Conservation (phyloP, 1,284 basidiomycete species). For the Cystobasidium pallidum region DNA sequence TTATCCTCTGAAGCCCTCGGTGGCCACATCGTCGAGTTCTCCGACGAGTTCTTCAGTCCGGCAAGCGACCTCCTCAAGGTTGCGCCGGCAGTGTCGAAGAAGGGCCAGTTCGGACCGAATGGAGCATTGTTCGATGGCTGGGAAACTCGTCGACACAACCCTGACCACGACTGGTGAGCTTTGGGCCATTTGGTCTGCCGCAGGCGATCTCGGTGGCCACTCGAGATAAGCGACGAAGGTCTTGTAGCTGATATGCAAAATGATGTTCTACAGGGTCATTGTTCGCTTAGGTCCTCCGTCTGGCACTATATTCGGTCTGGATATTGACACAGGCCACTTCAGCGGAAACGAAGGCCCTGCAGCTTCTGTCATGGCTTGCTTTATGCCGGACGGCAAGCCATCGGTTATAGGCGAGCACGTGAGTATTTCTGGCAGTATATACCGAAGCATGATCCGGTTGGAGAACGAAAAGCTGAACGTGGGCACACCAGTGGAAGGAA, state of each 20-base stretch:
- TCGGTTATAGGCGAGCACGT: slow-evolving; percentile 18
- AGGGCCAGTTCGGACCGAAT: slow-evolving; percentile 94
- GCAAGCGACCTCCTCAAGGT: slow-evolving; percentile 81
- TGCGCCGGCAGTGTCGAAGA: slow-evolving; percentile 76
- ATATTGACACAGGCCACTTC: slow-evolving; percentile 95
- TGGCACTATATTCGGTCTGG: slow-evolving; percentile 77
- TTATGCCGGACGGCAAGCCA: slow-evolving; percentile 57
- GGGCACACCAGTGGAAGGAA: slow-evolving; percentile 70
- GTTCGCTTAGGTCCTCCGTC: slow-evolving; percentile 77
- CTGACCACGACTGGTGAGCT: slow-evolving; percentile 80
- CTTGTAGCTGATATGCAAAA: not conserved
- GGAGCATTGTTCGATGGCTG: slow-evolving; percentile 94
- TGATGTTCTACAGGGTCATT: slow-evolving; percentile 69
- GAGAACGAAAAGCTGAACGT: not conserved
- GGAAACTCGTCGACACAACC: slow-evolving; percentile 90
- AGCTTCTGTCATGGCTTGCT: slow-evolving; percentile 71
- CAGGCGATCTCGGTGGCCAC: not conserved
- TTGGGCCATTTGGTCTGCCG: not conserved
- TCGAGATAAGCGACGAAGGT: not conserved
- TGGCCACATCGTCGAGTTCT: slow-evolving; percentile 72
- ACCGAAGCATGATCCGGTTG: not conserved
- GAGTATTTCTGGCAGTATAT: slow-evolving; percentile 7
- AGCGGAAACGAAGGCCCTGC: slow-evolving; percentile 91
- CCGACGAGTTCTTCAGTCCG: slow-evolving; percentile 95
- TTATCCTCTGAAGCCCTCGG: slow-evolving; percentile 86